Evolutionary conservation across 176 grass and related monocot genomes (phyloP).

Genomic region (Eragrostis curvula): DNA sequence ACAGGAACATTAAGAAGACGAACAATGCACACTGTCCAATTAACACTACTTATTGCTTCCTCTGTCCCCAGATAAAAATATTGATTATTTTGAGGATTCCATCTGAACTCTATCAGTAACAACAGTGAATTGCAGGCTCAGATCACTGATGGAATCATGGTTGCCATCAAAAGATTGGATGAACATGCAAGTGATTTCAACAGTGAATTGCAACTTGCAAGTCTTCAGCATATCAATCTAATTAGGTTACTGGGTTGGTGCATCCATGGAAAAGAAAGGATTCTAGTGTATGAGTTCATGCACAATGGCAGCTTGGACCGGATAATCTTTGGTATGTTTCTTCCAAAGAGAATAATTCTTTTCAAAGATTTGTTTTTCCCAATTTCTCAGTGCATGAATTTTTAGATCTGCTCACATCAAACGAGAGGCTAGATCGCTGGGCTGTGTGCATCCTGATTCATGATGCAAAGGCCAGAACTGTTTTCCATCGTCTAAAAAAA

Average conservation of each 20-base stretch:
- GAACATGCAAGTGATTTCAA: background rate
- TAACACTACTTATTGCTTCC: background rate
- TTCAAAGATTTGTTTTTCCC: background rate
- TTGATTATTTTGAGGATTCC: background rate
- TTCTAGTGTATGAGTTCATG: slow-evolving; percentile 40
- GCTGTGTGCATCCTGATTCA: too few relatives aligned
- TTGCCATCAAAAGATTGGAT: slow-evolving; percentile 36
- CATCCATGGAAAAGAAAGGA: slow-evolving; percentile 27
- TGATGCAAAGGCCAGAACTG: too few relatives aligned
- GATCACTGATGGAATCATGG: slow-evolving; percentile 23
- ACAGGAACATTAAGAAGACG: background rate
- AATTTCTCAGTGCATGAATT: background rate
- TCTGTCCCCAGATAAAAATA: background rate
- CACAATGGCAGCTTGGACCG: background rate
- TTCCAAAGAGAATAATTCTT: background rate
- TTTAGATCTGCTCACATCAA: background rate
- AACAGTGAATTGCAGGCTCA: slow-evolving; percentile 33
- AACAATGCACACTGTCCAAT: background rate
- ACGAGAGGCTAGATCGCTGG: background rate
- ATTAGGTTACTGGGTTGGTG: slow-evolving; percentile 44
- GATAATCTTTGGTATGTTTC: slow-evolving; percentile 36
- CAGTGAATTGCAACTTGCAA: slow-evolving; percentile 35
- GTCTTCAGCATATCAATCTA: slow-evolving; percentile 31
- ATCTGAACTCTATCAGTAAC: background rate
- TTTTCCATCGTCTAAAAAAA: too few relatives aligned